Conservation (phyloP, 2,329 filamentous ascomycete species). For the Cordyceps militaris region DNA sequence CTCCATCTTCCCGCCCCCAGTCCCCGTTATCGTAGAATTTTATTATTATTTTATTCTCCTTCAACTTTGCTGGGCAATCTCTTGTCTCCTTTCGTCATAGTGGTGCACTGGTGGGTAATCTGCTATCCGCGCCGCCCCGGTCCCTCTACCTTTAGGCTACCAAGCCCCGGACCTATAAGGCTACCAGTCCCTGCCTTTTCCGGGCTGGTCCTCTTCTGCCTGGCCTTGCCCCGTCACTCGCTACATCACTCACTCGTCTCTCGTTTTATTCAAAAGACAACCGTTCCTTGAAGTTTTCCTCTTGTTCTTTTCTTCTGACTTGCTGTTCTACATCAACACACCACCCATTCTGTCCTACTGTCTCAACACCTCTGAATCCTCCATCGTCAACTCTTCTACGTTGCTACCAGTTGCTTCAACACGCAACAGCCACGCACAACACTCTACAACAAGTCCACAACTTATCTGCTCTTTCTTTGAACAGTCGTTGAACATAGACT, state of each 20-base stretch:
- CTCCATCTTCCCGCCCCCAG: constrained; percentile 1
- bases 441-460: neutral
- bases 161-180: constrained; percentile 3
- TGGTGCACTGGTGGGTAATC: neutral
- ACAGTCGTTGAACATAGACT: neutral
- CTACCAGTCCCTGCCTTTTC: neutral
- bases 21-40: neutral
- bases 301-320: neutral
- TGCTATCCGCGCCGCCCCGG: neutral
- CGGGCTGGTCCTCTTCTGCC: neutral
- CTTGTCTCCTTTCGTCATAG: neutral
- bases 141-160: constrained; percentile 6
- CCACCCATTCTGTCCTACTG: neutral
- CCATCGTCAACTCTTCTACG: neutral
- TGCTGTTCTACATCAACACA: neutral
- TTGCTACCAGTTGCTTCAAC: neutral
- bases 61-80: neutral
- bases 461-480: neutral
- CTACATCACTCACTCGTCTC: constrained; percentile 11
- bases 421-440: neutral
- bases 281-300: neutral
- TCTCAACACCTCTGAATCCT: neutral
- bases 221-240: neutral
- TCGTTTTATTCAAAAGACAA: neutral
- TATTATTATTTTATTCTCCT: neutral